phyloP scores from a whole-genome alignment of 1,284 basidiomycete species.

The Trichosporon inkin region DNA sequence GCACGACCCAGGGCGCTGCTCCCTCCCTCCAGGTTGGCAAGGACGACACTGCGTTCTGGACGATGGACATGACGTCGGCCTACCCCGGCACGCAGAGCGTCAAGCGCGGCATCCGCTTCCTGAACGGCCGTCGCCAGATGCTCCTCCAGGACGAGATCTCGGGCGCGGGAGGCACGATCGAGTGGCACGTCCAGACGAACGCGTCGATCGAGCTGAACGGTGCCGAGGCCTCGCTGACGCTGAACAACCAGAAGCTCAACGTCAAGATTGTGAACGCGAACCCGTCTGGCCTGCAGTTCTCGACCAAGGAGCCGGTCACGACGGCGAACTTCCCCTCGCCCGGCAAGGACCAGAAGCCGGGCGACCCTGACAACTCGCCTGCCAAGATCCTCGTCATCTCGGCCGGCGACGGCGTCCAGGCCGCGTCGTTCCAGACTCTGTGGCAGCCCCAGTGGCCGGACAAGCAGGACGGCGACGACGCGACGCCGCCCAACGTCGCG shows the following conservation, averaged over 20 bases:
- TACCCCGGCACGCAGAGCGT: conserved; percentile 59
- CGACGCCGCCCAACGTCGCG: conserved; percentile 59
- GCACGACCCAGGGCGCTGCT: conserved; percentile 72
- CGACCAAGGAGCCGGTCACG: conserved; percentile 32
- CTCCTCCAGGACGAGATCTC: conserved; percentile 83
- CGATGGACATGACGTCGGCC: conserved; percentile 70
- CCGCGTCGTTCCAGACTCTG: conserved; percentile 60
- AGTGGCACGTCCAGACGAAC: conserved; percentile 95
- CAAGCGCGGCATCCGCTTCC: conserved; percentile 77
- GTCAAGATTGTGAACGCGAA: conserved; percentile 58
- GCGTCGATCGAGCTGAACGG: conserved; percentile 48
- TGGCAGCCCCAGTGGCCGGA: conserved; percentile 82
- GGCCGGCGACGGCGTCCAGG: conserved; percentile 62
- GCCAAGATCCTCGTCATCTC: conserved; percentile 79
- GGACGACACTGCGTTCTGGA: conserved; percentile 78
- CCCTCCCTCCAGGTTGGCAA: conserved; percentile 56
- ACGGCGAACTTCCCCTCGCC: conserved; percentile 47
- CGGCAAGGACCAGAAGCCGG: conserved; percentile 19
- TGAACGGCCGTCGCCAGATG: conserved; percentile 87
- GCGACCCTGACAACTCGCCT: conserved; percentile 69
- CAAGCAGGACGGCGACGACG: conserved; percentile 58
- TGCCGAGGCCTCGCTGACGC: conserved; percentile 56
- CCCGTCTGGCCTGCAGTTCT: conserved; percentile 45
- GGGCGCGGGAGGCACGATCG: conserved; percentile 55
- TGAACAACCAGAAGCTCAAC: conserved; percentile 58